Conservation (phyloP, 768 basidiomycete species). For the Pleurotus sapidus region DNA sequence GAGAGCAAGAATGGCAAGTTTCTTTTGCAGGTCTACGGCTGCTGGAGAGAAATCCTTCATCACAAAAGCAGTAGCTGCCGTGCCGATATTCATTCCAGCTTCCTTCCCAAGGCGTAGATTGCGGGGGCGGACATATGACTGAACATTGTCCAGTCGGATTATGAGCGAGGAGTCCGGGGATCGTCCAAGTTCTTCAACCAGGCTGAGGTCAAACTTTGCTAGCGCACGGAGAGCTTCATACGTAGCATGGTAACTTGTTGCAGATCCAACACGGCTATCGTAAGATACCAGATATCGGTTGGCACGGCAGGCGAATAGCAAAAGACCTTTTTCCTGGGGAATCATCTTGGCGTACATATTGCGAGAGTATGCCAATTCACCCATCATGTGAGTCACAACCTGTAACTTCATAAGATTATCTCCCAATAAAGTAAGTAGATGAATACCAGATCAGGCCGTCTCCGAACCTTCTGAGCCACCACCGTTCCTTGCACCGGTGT, state of each 20-base stretch:
- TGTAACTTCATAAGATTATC: not conserved
- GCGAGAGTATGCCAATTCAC: constrained; percentile 7
- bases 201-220: constrained; percentile 8
- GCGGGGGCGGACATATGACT: constrained; percentile 16
- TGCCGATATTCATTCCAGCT: constrained; percentile 16
- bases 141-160: constrained; percentile 19
- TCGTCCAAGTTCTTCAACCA: not conserved
- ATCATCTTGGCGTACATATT: constrained; percentile 11
- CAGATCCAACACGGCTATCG: constrained; percentile 9
- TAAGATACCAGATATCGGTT: constrained; percentile 10
- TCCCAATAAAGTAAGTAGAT: not conserved
- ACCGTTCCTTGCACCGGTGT: not conserved
- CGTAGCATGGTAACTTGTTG: constrained; percentile 10
- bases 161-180: not conserved
- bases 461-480: not conserved
- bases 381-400: constrained; percentile 11
- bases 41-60: constrained; percentile 5
- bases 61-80: constrained; percentile 14
- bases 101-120: constrained; percentile 17
- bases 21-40: constrained; percentile 16
- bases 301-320: constrained; percentile 11
- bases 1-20: not conserved
- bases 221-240: constrained; percentile 3
- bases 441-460: not conserved
- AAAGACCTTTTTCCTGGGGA: constrained; percentile 10